Percentiles rank a stretch among this genome's conserved stretches.
Conservation (phyloP, 2,329 filamentous ascomycete genomes). For the Dissoconium aciculare region DNA sequence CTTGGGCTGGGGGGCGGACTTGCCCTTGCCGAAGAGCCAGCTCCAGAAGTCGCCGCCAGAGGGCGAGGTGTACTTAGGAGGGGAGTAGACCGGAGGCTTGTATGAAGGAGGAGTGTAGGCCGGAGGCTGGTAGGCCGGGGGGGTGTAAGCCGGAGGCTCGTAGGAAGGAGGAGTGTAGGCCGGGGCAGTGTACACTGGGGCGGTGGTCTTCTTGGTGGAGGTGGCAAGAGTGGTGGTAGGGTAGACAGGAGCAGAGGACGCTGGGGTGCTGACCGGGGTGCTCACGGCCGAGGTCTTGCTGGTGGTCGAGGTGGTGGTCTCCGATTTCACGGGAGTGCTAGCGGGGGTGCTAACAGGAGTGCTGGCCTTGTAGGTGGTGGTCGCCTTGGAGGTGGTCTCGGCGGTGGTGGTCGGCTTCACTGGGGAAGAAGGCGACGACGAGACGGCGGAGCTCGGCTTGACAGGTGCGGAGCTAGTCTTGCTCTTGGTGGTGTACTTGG, state of each 20-base stretch:
- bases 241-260: neutral
- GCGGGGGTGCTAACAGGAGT: neutral
- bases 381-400: neutral
- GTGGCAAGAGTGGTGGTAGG: neutral
- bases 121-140: neutral
- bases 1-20: no score
- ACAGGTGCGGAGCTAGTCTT: neutral
- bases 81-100: no score
- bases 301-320: neutral
- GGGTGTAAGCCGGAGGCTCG: neutral
- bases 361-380: neutral
- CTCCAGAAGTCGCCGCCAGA: no score
- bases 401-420: neutral
- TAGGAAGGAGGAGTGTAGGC: neutral
- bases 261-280: conserved; percentile 1
- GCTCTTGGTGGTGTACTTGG: neutral
- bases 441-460: neutral
- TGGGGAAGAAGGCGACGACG: no score
- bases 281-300: neutral
- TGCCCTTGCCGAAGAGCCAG: no score
- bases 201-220: neutral
- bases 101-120: neutral
- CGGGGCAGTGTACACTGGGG: neutral
- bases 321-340: neutral
- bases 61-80: no score